phyloP scores from a whole-genome alignment of 1,139 yeast genomes.

The Ogataea hybrid region DNA sequence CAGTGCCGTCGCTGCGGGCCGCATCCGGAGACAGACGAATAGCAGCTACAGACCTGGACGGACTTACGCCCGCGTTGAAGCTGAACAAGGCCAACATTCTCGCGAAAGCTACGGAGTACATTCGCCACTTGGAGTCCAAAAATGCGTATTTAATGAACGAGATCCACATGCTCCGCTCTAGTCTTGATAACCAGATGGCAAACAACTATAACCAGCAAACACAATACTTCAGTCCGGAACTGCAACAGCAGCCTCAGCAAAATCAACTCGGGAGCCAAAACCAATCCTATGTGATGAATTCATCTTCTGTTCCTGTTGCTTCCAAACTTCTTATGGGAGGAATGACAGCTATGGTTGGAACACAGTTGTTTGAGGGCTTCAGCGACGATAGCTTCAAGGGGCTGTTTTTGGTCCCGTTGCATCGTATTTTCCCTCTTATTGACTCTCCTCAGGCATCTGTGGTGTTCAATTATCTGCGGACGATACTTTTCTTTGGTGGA shows the following conservation, averaged over 20 bases:
- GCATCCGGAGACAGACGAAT: conserved; percentile 34
- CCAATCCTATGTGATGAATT: not conserved
- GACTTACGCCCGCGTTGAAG: conserved; percentile 82
- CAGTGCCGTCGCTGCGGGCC: conserved; percentile 62
- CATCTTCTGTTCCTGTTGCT: conserved; percentile 19
- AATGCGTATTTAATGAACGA: conserved; percentile 58
- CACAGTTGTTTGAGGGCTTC: conserved; percentile 23
- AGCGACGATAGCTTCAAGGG: conserved; percentile 22
- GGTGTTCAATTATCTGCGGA: conserved; percentile 11
- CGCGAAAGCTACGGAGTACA: conserved; percentile 88
- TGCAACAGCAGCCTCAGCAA: not conserved
- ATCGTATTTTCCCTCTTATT: conserved; percentile 24
- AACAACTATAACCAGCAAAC: conserved; percentile 12
- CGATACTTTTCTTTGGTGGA: conserved; percentile 20
- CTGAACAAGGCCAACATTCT: conserved; percentile 87
- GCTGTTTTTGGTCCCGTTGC: conserved; percentile 24
- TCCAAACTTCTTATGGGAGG: conserved; percentile 32
- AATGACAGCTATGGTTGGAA: conserved; percentile 31
- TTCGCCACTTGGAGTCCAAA: conserved; percentile 73
- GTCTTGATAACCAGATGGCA: conserved; percentile 13
- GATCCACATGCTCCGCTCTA: conserved; percentile 23
- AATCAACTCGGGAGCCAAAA: not conserved
- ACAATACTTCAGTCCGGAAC: conserved; percentile 2
- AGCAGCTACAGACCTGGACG: conserved; percentile 55
- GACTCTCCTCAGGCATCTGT: conserved; percentile 14